phyloP scores from a whole-genome alignment of 345 rosid species.

The Turritis glabra region DNA sequence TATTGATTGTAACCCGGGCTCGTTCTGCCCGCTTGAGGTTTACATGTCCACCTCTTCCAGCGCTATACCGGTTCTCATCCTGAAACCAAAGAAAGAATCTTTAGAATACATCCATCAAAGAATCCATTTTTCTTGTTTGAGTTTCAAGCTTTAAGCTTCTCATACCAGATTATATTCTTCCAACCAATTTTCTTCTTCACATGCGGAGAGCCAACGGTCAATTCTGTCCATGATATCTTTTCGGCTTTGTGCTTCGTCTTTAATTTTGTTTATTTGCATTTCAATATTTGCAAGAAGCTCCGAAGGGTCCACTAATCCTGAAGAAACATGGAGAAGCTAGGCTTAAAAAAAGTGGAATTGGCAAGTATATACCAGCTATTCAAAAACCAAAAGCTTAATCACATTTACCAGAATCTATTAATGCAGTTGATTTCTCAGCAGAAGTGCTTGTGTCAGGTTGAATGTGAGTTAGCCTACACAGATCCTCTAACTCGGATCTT shows the following conservation, averaged over 20 bases:
- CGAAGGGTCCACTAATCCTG: constrained; percentile 92
- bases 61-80: constrained; percentile 80
- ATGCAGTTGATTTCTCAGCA: constrained; percentile 84
- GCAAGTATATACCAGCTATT: neutral
- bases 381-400: neutral
- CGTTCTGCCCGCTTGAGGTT: constrained; percentile 93
- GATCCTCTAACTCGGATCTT: constrained; percentile 77
- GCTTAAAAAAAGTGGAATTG: neutral
- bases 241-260: constrained; percentile 81
- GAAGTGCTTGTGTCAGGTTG: constrained; percentile 84
- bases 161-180: constrained; percentile 84
- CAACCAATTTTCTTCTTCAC: constrained; percentile 97
- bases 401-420: constrained; percentile 84
- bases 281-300: constrained; percentile 86
- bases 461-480: constrained; percentile 75
- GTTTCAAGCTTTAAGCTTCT: constrained; percentile 28
- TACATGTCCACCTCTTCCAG: constrained; percentile 94
- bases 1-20: constrained; percentile 76
- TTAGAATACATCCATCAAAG: neutral
- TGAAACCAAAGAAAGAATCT: constrained; percentile 31
- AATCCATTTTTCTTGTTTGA: neutral
- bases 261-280: constrained; percentile 68
- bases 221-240: constrained; percentile 95
- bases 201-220: constrained; percentile 90
- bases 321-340: constrained; percentile 11